Evolutionary conservation across 768 basidiomycete species (phyloP), one percentile per base, ranked within the genome.

Genomic region (Auricularia cornea): DNA sequence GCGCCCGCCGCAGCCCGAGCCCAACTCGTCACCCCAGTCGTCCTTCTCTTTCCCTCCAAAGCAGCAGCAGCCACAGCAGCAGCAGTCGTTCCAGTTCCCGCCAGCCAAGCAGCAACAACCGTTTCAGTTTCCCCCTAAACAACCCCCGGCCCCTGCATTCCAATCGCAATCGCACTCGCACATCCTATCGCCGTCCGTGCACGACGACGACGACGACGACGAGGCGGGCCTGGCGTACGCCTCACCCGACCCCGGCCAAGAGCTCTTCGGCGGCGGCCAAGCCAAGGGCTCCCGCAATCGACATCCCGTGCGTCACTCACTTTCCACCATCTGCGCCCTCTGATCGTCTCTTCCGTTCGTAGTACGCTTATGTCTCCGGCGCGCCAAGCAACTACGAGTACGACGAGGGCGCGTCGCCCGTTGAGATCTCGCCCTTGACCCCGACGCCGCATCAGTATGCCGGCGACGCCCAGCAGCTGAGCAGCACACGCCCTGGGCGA

Each of bases 1-100:
- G 59, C 60, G 44, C 62, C 54, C 33, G 57, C 66, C 31, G 60
- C 61, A 20, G 52, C 63, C 60, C 59, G 59, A 14, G 57, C 60
- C 59, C 61, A 63, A 20, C 59, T 54, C 30, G 38, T 57, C 51
- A 40, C 32, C 60, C 30, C 62, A 41, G 31, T 56, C 60, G 12
- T 52, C 51, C 51, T 52, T 52, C 28, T 11, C 51, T 3, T 52
- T 28, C 51, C 51, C 20, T 20, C n/a, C n/a, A n/a, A n/a, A n/a
- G n/a, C n/a, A n/a, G n/a, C 51, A 52, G n/a, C 51, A 52, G n/a
- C 51, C 10, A 20, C 48, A 28, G 48, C 48, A n/a, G 51, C n/a
- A n/a, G 20, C 51, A 52, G 8, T 28, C 51, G 3, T 8, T 20
- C 51, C n/a, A n/a, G n/a, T n/a, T n/a, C 48, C 51, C 51, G 20